Base-by-base conservation (phyloP, 2,329 filamentous ascomycete genomes). In the Exophiala spinifera region DNA sequence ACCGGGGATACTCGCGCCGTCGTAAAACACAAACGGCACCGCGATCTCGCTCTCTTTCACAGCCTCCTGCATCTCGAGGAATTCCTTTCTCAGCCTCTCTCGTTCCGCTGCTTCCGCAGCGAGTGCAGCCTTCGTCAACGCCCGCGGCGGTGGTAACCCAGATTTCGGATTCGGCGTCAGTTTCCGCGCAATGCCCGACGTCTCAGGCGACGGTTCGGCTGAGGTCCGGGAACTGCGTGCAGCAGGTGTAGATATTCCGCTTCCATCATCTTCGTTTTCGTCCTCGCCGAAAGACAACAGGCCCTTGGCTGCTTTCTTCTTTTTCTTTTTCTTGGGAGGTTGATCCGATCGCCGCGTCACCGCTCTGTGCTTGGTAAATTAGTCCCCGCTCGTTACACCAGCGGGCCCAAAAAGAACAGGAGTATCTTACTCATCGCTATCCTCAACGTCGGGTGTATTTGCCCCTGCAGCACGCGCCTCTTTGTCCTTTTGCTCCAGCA, bases 11-110 rank as follows among this genome's bases (percentile, higher is more conserved):
- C 95, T 92, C 19, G 89, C 89, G 14, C 94, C 94, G 63, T 97
- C 92, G 73, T 96, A 97, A 69, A 97, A 97, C 3, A 97, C 89
- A 70, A 97, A 99, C 0, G 94, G 94, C 28, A 99, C 86, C 14
- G 88, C 80, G 51, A 99, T 88, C 66, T 96, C 91, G 7, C 91
- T 91, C 17, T 84, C 83, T 73, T 95, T 96, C 61, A 97, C 88
- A 0, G 85, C 83, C 58, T 95, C 89, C 68, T 96, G 94, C 55
- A 92, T 81, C 8, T 77, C 77, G 43, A 95, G 70, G 65, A 96
- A 99, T 66, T 97, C 86, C 58, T 86, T 88, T 8, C 88, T 81
- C 46, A 92, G 74, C 13, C 81, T 73, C 64, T 94, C 89, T 60
- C 88, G 80, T 61, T 90, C 84, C 52, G 87, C 81, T 3, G 90